Evolutionary conservation across 192 early-diverging fungal species (phyloP).

Genomic region (Pilobolus umbonatus): DNA sequence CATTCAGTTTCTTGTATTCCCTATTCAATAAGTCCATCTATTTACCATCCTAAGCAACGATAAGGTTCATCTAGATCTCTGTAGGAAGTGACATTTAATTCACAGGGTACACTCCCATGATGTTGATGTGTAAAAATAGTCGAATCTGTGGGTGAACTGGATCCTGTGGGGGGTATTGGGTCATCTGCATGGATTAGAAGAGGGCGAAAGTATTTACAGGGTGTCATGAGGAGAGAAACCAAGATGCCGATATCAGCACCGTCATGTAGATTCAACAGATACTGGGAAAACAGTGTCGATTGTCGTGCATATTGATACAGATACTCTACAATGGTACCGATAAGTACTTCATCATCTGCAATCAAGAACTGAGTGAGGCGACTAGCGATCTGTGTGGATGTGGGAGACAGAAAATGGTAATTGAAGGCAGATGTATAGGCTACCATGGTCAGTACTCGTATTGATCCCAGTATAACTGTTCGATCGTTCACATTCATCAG

Average conservation of each 20-base stretch:
- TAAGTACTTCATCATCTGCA: constrained; percentile 61
- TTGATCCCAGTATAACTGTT: constrained; percentile 51
- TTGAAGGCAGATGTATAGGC: constrained; percentile 48
- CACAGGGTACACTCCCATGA: constrained; percentile 11
- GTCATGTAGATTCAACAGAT: constrained; percentile 37
- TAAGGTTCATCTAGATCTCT: constrained; percentile 51
- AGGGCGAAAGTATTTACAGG: constrained; percentile 22
- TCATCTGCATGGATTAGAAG: neutral
- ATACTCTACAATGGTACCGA: constrained; percentile 64
- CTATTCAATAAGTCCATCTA: neutral
- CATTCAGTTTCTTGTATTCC: neutral
- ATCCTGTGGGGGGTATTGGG: neutral
- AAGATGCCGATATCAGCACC: constrained; percentile 49
- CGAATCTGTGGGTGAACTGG: neutral
- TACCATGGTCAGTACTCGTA: constrained; percentile 55
- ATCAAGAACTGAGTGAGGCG: constrained; percentile 56
- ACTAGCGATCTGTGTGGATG: constrained; percentile 46
- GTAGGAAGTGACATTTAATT: constrained; percentile 28
- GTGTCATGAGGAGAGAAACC: constrained; percentile 39
- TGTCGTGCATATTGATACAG: constrained; percentile 60
- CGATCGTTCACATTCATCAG: constrained; percentile 55
- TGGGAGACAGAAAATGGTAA: constrained; percentile 42
- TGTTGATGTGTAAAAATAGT: neutral
- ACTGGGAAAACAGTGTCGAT: constrained; percentile 38
- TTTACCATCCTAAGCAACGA: constrained; percentile 51